phyloP scores from a whole-genome alignment of 352 stramenopile species.

The Thraustotheca clavata region DNA sequence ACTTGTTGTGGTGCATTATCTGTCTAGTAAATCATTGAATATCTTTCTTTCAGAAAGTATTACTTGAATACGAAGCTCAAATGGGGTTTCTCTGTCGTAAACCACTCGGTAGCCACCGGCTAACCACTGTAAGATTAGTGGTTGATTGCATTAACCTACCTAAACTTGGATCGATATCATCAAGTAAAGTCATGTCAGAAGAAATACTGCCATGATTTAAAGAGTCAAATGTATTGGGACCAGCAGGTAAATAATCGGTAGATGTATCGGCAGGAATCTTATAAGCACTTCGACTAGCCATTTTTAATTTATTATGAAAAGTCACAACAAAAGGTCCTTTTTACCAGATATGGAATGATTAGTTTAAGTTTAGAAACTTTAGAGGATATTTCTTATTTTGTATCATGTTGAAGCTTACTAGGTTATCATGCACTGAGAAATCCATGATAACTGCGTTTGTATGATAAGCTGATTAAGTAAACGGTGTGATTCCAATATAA shows the following conservation, averaged over 20 bases:
- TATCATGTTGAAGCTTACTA: not conserved
- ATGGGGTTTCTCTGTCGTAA: slow-evolving; percentile 87
- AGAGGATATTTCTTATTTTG: not conserved
- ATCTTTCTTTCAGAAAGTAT: not conserved
- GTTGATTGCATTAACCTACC: slow-evolving; percentile 27
- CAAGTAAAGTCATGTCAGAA: slow-evolving; percentile 21
- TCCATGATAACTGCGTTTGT: too few relatives aligned
- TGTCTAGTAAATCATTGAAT: slow-evolving; percentile 32
- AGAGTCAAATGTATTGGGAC: slow-evolving; percentile 18
- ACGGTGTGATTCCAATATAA: too few relatives aligned
- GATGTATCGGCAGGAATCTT: slow-evolving; percentile 11
- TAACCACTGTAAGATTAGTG: slow-evolving; percentile 20
- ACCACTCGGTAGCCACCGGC: slow-evolving; percentile 81
- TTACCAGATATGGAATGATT: too few relatives aligned
- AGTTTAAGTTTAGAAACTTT: slow-evolving; percentile 11
- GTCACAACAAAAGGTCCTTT: too few relatives aligned
- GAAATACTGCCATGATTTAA: slow-evolving; percentile 15
- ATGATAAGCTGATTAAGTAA: too few relatives aligned
- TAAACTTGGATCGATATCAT: slow-evolving; percentile 76
- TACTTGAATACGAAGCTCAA: slow-evolving; percentile 86
- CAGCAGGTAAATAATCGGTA: not conserved
- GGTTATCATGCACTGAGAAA: slow-evolving; percentile 1
- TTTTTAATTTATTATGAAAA: slow-evolving; percentile 8
- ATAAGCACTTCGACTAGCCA: slow-evolving; percentile 11
- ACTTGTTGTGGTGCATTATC: slow-evolving; percentile 85